Evolutionary conservation across 495 filamentous ascomycete species (phyloP).

Genomic region (Penicillium steckii): DNA sequence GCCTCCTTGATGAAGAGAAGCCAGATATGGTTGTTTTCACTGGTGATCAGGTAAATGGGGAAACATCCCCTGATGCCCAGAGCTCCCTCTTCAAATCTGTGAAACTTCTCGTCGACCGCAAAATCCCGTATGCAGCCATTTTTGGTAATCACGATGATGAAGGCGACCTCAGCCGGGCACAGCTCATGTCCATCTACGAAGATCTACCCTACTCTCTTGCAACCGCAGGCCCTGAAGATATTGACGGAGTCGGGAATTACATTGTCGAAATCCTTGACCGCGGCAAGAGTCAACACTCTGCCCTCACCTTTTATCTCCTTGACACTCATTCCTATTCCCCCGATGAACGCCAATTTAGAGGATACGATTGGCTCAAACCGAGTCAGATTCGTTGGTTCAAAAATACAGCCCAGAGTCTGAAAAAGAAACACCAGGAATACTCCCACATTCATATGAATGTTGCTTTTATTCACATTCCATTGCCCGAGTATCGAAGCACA

Average conservation of each 20-base stretch:
- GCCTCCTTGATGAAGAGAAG: slow-evolving; percentile 82
- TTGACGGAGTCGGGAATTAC: slow-evolving; percentile 94
- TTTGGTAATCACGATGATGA: slow-evolving; percentile 99
- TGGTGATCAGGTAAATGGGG: slow-evolving; percentile 94
- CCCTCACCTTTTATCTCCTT: slow-evolving; percentile 88
- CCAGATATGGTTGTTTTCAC: slow-evolving; percentile 88
- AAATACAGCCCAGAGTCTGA: slow-evolving; percentile 64
- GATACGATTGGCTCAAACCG: slow-evolving; percentile 96
- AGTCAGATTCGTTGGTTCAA: slow-evolving; percentile 95
- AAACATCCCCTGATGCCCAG: slow-evolving; percentile 87
- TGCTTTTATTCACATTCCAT: slow-evolving; percentile 95
- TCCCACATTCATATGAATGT: slow-evolving; percentile 91
- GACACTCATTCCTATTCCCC: slow-evolving; percentile 93
- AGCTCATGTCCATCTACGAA: slow-evolving; percentile 82
- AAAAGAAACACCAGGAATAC: slow-evolving; percentile 74
- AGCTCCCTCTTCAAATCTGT: slow-evolving; percentile 93
- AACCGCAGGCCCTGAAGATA: slow-evolving; percentile 70
- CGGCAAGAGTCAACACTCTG: slow-evolving; percentile 76
- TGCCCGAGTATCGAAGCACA: slow-evolving; percentile 76
- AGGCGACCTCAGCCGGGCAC: slow-evolving; percentile 69
- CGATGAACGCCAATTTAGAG: slow-evolving; percentile 77
- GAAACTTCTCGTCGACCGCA: slow-evolving; percentile 77
- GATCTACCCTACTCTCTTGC: slow-evolving; percentile 87
- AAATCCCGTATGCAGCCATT: slow-evolving; percentile 89
- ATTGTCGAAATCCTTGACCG: slow-evolving; percentile 85